These are phyloP conservation scores for Nitzschia palea DNA, from an alignment of 108 stramenopile species.

Conservation along the genomic window DNA sequence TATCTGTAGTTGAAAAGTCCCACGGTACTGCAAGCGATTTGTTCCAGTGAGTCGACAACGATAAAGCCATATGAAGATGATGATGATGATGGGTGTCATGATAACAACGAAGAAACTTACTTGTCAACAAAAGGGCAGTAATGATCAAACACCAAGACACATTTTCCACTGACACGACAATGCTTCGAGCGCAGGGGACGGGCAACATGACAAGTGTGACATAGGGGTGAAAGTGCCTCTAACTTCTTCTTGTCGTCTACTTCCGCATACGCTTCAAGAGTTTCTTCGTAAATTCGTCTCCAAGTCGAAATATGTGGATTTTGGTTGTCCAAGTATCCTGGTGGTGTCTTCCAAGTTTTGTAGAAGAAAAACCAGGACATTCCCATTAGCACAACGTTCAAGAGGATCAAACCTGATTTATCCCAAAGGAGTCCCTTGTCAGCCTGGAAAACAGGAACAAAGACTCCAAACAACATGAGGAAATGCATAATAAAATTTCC, in stretches of 20 bases:
- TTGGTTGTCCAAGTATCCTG: conserved; percentile 54
- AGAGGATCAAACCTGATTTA: conserved; percentile 47
- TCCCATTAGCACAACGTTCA: conserved; percentile 44
- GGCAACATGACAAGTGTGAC: conserved; percentile 94
- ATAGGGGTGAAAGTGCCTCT: conserved; percentile 54
- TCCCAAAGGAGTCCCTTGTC: conserved; percentile 63
- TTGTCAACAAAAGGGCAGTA: conserved; percentile 98
- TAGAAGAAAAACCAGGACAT: conserved; percentile 66
- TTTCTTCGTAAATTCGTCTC: conserved; percentile 72
- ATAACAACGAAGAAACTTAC: background rate
- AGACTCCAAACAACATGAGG: conserved; percentile 53
- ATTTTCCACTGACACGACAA: conserved; percentile 83
- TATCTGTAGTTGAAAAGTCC: conserved; percentile 95
- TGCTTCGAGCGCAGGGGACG: conserved; percentile 94
- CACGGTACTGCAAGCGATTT: conserved; percentile 63
- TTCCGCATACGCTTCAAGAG: conserved; percentile 67
- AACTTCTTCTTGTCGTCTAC: conserved; percentile 15
- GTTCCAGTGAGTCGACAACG: too few relatives aligned
- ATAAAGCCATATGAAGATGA: too few relatives aligned
- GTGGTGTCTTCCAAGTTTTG: conserved; percentile 63
- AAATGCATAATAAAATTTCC: conserved; percentile 42
- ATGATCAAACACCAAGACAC: conserved; percentile 97
- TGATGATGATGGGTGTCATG: background rate
- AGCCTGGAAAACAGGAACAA: conserved; percentile 40
- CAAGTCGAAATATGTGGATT: conserved; percentile 46